Evolutionary conservation across 2,329 filamentous ascomycete genomes (phyloP), one percentile per base, ranked within the genome.

Genomic region (Acarospora socialis): DNA sequence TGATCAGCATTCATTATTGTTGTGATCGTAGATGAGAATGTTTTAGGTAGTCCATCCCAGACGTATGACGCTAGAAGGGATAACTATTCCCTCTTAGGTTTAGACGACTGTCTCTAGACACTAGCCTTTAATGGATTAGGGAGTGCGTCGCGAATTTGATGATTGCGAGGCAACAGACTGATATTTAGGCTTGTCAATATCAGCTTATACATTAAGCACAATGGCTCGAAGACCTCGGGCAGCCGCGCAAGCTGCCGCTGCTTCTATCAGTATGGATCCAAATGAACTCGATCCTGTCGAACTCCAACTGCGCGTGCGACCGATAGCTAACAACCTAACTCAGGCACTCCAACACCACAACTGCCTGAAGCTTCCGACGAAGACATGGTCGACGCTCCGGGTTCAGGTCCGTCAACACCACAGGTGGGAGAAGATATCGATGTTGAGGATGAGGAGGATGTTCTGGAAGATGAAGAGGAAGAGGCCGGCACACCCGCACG

Each of bases 381-480:
- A 34, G 58, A 61, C 36, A 59, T 60, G 55, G 40, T 35, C 7
- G 58, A 60, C 43, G 53, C 46, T 4, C 48, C 50, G 13, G 42
- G 46, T 16, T 50, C 50, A 22, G 50, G 47, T 28, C 48, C 49
- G 33, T 42, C 46, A 8, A 57, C 50, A 5, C 45, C 48, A 4
- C 43, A 46, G 21, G 45, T 46, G 17, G 46, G 57, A 17, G 13
- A 33, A 9, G 30, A 33, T 7, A 29, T 16, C n/a, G 34, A 56
- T 15, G 53, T 51, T 20, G 46, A 51, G 10, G 50, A 54, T 33
- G 46, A 48, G 47, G 36, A 49, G 25, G 34, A 52, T 46, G 54
- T 53, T 10, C 50, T 57, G 7, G 58, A 65, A 25, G 57, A 61
- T 32, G 59, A 63, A 30, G 62, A 66, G 24, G 60, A 68, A 38